phyloP scores from a whole-genome alignment of 495 filamentous ascomycete genomes.

The Penicillium longicatenatum region DNA sequence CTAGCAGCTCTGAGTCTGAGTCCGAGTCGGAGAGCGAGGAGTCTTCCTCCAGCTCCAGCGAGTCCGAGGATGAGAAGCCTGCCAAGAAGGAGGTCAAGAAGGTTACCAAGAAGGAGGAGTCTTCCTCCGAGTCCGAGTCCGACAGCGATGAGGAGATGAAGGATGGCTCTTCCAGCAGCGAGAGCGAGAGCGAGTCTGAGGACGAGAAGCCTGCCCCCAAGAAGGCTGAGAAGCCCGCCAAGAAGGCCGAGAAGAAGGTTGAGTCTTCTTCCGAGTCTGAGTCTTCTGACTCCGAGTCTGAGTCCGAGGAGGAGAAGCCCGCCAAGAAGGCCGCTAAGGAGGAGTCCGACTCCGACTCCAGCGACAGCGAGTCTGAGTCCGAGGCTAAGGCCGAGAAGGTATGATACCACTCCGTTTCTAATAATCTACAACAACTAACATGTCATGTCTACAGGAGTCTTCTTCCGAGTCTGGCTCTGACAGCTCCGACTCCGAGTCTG shows the following conservation, averaged over 20 bases:
- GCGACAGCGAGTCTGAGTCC: slow-evolving; percentile 31
- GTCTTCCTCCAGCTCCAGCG: slow-evolving; percentile 36
- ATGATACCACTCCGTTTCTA: slow-evolving; percentile 20
- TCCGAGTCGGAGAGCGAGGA: slow-evolving; percentile 25
- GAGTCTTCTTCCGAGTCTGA: slow-evolving; percentile 24
- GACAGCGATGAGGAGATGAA: slow-evolving; percentile 39
- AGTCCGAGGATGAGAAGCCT: slow-evolving; percentile 43
- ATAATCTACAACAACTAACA: slow-evolving; percentile 12
- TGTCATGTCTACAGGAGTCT: slow-evolving; percentile 24
- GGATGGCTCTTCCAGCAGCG: slow-evolving; percentile 26
- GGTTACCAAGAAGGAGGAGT: slow-evolving; percentile 32
- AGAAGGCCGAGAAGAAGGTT: slow-evolving; percentile 32
- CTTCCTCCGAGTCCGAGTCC: slow-evolving; percentile 36
- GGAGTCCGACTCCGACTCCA: slow-evolving; percentile 29
- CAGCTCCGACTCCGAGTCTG: slow-evolving; percentile 51
- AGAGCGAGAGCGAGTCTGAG: slow-evolving; percentile 32
- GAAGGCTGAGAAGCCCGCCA: slow-evolving; percentile 23
- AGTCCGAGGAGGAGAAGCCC: slow-evolving; percentile 36
- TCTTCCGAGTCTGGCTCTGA: slow-evolving; percentile 34
- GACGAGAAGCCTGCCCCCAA: slow-evolving; percentile 34
- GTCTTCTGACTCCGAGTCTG: slow-evolving; percentile 30
- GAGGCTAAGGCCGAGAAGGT: slow-evolving; percentile 44
- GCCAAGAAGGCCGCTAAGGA: slow-evolving; percentile 41
- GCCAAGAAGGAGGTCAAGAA: slow-evolving; percentile 37
- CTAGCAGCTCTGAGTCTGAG: slow-evolving; percentile 38